phyloP scores from a whole-genome alignment of 208 protist species.

The Leptomonas seymouri region DNA sequence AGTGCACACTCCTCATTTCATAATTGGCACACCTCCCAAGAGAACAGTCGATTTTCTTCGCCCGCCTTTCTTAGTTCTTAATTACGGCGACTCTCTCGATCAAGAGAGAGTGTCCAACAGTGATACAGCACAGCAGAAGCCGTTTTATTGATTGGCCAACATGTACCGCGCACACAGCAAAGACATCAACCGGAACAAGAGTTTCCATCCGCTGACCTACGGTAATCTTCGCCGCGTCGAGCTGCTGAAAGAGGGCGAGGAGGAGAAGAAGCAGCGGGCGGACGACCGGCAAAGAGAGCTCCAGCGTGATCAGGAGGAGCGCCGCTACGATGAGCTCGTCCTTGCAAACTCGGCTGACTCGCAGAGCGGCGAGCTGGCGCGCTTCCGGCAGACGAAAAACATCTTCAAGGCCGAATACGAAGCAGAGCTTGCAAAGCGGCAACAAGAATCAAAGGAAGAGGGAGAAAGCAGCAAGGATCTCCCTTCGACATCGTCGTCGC shows the following conservation, averaged over 20 bases:
- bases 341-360: constrained; percentile 32
- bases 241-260: constrained; percentile 50
- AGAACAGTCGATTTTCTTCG: neutral
- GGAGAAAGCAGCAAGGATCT: neutral
- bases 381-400: constrained; percentile 56
- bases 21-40: no score
- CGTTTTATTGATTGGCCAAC: no score
- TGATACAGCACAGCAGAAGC: neutral
- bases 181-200: constrained; percentile 91
- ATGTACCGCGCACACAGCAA: constrained; percentile 91
- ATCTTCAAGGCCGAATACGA: constrained; percentile 73
- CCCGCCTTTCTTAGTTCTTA: neutral
- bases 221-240: constrained; percentile 79
- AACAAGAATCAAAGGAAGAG: constrained; percentile 1
- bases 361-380: constrained; percentile 38
- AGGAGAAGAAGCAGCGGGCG: constrained; percentile 34
- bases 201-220: constrained; percentile 85
- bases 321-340: constrained; percentile 78
- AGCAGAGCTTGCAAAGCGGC: constrained; percentile 12
- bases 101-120: neutral
- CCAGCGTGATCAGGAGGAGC: constrained; percentile 70
- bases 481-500: neutral
- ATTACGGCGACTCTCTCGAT: neutral
- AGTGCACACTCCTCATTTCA: no score
- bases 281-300: constrained; percentile 61